phyloP scores from a whole-genome alignment of 176 grass and related monocot species.

The Triticum turgidum region DNA sequence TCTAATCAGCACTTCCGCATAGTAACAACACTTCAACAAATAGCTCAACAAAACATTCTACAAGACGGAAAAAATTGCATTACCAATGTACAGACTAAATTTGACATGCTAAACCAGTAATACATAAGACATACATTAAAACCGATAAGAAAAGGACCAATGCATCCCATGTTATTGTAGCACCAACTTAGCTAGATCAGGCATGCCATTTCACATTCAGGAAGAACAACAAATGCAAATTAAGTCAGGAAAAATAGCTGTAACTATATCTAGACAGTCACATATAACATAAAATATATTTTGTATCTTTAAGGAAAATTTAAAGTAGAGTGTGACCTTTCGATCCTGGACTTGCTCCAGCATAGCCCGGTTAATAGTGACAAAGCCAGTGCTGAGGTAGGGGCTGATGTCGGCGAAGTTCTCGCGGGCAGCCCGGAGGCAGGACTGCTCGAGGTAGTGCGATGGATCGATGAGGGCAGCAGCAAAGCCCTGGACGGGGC shows the following conservation, averaged over 20 bases:
- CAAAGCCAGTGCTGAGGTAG: constrained; percentile 35
- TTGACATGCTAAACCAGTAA: background rate
- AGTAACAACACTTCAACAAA: background rate
- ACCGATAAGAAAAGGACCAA: background rate
- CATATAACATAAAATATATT: no score
- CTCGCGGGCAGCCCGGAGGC: background rate
- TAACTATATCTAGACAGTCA: background rate
- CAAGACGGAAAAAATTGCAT: background rate
- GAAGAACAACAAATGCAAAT: background rate
- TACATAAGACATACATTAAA: background rate
- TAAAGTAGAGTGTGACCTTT: constrained; percentile 16
- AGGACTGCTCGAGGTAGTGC: constrained; percentile 18
- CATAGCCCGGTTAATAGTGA: constrained; percentile 53
- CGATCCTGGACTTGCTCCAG: constrained; percentile 49
- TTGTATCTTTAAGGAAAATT: background rate
- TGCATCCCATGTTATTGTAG: background rate
- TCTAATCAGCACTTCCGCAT: background rate
- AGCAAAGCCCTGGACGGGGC: background rate
- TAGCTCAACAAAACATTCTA: background rate
- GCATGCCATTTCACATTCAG: background rate
- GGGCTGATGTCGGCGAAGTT: background rate
- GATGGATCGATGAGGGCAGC: constrained; percentile 25
- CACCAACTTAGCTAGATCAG: background rate
- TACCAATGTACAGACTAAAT: background rate
- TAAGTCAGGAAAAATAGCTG: background rate